Conservation (phyloP, 139 green algal species). For the Chlamydomonas urium region DNA sequence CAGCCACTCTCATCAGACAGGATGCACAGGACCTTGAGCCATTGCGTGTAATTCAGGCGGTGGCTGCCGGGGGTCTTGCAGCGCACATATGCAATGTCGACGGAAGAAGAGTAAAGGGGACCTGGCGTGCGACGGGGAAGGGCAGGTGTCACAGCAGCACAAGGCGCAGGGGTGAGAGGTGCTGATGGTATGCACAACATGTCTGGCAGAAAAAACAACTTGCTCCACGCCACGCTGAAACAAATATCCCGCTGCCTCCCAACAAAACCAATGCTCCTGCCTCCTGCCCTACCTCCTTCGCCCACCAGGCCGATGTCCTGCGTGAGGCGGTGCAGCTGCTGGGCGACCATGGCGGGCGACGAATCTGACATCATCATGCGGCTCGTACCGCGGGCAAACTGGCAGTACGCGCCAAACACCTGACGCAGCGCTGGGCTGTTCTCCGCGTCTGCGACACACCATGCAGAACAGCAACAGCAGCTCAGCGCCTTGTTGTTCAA, state of each 20-base stretch:
- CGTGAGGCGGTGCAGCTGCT: conserved; percentile 16
- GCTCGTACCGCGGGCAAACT: conserved; percentile 3
- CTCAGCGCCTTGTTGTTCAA: too few species aligned
- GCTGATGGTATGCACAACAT: too few species aligned
- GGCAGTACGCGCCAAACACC: conserved; percentile 25
- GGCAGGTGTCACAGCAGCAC: too few species aligned
- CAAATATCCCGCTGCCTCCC: too few species aligned
- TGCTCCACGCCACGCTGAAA: too few species aligned
- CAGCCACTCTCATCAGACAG: conserved; percentile 2
- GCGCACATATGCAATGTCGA: conserved; percentile 16
- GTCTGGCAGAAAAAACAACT: too few species aligned
- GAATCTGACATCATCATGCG: conserved; percentile 4
- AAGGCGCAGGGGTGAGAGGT: too few species aligned
- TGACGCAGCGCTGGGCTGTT: conserved; percentile 6
- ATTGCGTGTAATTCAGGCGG: conserved; percentile 11
- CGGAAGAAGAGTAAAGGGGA: too few species aligned
- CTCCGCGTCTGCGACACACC: conserved; percentile 4
- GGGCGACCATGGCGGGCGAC: conserved; percentile 18
- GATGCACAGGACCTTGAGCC: conserved; percentile 6
- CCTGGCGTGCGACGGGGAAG: too few species aligned
- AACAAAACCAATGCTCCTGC: too few species aligned
- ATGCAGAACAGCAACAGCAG: too few species aligned
- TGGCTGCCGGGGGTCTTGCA: background rate
- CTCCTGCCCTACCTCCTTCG: background rate
- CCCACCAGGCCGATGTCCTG: background rate